Evolutionary conservation across 805 yeast species (phyloP).

Genomic region (Candida ponderosae): DNA sequence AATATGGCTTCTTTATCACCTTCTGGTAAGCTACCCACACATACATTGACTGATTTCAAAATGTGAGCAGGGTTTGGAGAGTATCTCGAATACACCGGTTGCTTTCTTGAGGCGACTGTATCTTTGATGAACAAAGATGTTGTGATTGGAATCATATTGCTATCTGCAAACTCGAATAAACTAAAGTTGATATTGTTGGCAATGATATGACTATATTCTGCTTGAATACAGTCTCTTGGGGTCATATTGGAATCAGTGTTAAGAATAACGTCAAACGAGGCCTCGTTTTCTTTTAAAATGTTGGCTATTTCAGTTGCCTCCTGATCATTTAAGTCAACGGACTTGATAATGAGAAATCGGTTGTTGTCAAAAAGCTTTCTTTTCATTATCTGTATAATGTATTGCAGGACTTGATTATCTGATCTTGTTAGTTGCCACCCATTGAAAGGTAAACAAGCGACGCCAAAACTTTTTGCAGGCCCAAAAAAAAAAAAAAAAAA

Average conservation of each 20-base stretch:
- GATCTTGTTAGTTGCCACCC: too few relatives aligned
- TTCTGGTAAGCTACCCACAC: slow-evolving; percentile 48
- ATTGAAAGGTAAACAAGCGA: not conserved
- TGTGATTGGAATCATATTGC: slow-evolving; percentile 58
- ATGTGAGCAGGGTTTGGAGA: slow-evolving; percentile 67
- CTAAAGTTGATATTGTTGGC: slow-evolving; percentile 44
- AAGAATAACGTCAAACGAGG: slow-evolving; percentile 15
- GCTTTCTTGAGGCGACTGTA: slow-evolving; percentile 31
- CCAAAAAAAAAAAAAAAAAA: slow-evolving; percentile 1
- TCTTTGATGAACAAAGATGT: slow-evolving; percentile 53
- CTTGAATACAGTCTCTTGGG: slow-evolving; percentile 12
- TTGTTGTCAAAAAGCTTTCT: slow-evolving; percentile 14
- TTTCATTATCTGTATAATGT: too few relatives aligned
- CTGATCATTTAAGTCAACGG: slow-evolving; percentile 7
- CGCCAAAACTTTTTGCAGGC: slow-evolving; percentile 1
- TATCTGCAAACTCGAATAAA: slow-evolving; percentile 37
- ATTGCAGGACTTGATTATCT: too few relatives aligned
- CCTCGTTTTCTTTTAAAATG: slow-evolving; percentile 18
- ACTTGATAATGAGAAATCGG: slow-evolving; percentile 13
- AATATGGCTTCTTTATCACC: slow-evolving; percentile 62
- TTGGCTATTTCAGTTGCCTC: slow-evolving; percentile 11
- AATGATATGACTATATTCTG: slow-evolving; percentile 38
- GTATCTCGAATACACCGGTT: slow-evolving; percentile 47
- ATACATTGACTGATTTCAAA: slow-evolving; percentile 52
- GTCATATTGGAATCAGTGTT: slow-evolving; percentile 13